phyloP scores from a whole-genome alignment of 2,329 filamentous ascomycete species.

The Mollisia scopiformis region DNA sequence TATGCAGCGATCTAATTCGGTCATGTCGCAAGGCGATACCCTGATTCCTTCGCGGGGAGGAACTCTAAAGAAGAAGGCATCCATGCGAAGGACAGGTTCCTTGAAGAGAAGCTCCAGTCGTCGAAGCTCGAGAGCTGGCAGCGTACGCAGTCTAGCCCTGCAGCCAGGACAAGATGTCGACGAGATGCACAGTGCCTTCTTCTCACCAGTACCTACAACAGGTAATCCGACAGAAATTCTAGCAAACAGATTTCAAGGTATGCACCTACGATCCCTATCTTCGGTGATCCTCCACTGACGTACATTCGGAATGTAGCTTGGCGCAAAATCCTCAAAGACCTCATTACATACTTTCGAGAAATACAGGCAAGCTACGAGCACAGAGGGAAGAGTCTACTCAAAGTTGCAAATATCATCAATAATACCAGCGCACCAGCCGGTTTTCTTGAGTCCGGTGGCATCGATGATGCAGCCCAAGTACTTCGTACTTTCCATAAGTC shows the following conservation, averaged over 20 bases:
- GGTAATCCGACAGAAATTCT: conserved; percentile 88
- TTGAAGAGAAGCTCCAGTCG: conserved; percentile 80
- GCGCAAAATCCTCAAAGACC: conserved; percentile 92
- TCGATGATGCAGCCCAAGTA: conserved; percentile 83
- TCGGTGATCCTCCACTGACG: conserved; percentile 6
- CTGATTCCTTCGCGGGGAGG: conserved; percentile 56
- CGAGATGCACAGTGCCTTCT: conserved; percentile 81
- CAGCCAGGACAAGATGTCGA: conserved; percentile 70
- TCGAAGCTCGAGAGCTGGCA: conserved; percentile 81
- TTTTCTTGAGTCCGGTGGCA: conserved; percentile 80
- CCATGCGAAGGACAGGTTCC: conserved; percentile 73
- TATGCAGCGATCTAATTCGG: conserved; percentile 66
- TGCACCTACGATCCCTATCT: conserved; percentile 29
- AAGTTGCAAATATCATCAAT: conserved; percentile 82
- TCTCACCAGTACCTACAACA: conserved; percentile 84
- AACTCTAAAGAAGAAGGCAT: conserved; percentile 88
- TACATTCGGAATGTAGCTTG: conserved; percentile 62
- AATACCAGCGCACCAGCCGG: conserved; percentile 75
- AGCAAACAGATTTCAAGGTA: conserved; percentile 87
- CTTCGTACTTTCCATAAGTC: conserved; percentile 83
- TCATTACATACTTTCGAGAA: conserved; percentile 93
- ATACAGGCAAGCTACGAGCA: conserved; percentile 88
- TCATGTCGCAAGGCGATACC: conserved; percentile 39
- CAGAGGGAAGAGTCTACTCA: conserved; percentile 78
- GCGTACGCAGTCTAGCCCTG: conserved; percentile 78